Percentiles rank a stretch among this genome's conserved stretches.
These are phyloP conservation scores for Fusarium nanum DNA, from an alignment of 2,329 filamentous ascomycete species.

Conservation along the genomic window DNA sequence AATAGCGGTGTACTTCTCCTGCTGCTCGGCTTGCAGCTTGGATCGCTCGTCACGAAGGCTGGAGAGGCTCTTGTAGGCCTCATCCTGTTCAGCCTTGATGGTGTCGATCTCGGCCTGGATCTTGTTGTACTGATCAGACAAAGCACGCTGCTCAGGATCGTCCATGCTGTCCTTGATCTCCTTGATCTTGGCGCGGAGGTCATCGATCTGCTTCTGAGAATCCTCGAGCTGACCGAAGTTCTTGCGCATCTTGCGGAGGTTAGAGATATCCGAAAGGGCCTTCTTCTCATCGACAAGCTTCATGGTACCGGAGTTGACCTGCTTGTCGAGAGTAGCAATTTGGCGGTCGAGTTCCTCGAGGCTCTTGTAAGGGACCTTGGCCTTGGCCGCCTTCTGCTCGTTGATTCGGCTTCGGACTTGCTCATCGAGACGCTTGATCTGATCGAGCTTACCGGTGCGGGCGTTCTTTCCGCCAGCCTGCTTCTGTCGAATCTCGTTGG, in stretches of 20 bases:
- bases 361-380: slow-evolving; percentile 86
- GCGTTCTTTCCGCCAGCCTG: slow-evolving; percentile 89
- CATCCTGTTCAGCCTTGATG: slow-evolving; percentile 93
- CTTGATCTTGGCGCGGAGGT: slow-evolving; percentile 87
- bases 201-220: slow-evolving; percentile 88
- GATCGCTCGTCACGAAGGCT: slow-evolving; percentile 85
- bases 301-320: slow-evolving; percentile 90
- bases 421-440: slow-evolving; percentile 92
- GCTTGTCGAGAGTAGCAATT: slow-evolving; percentile 82
- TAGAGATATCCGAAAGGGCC: slow-evolving; percentile 83
- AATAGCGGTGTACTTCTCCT: slow-evolving; percentile 84
- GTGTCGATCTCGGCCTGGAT: slow-evolving; percentile 88
- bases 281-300: slow-evolving; percentile 98
- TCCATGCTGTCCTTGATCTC: slow-evolving; percentile 90
- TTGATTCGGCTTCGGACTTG: slow-evolving; percentile 85
- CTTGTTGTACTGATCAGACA: slow-evolving; percentile 86
- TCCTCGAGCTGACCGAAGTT: slow-evolving; percentile 87
- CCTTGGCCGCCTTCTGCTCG: slow-evolving; percentile 87
- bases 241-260: slow-evolving; percentile 89
- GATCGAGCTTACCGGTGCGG: slow-evolving; percentile 81
- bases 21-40: slow-evolving; percentile 85
- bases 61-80: slow-evolving; percentile 88
- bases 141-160: slow-evolving; percentile 88
- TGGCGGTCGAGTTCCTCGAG: slow-evolving; percentile 87
- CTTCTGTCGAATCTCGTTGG: slow-evolving; percentile 85